Evolutionary conservation across 768 basidiomycete species (phyloP), one percentile per base, ranked within the genome.

Genomic region (Rubroboletus pulcherrimus): DNA sequence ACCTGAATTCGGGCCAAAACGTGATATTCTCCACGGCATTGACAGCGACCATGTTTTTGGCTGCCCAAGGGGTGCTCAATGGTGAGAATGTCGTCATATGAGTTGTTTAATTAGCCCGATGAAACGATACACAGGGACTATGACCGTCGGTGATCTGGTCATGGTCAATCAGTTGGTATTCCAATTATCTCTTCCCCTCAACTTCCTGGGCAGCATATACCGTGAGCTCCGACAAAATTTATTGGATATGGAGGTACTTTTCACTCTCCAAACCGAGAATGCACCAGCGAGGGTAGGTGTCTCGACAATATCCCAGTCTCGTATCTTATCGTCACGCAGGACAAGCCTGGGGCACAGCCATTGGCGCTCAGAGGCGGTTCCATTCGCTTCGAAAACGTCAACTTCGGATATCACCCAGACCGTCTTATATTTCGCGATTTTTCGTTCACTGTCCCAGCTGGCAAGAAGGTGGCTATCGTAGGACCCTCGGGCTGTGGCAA

Each of bases 151-250:
- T 8, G 97, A 99, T 66, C 82, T 99, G 14, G 97, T 99, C 62
- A 98, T 99, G 96, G 89, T 97, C 63, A 99, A 99, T 71, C 96
- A 98, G 67, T 81, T 99, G 26, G 93, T 98, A 34, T 99, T 99
- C 77, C 97, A 99, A 67, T 77, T 99, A 0, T 97, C 94, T 0
- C 75, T 98, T 33, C 97, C 97, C 4, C 84, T 99, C 57, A 98
- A 98, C 73, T 99, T 99, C 74, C 76, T 99, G 56, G 97, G 93
- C 1, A 92, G 94, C 2, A 95, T 99, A 49, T 99, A 99, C 66
- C 91, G 97, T 46, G 97, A 99, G 69, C 83, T 98, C 73, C 79
- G 94, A 40, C 97, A 99, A 67, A 96, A 93, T 68, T 74, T 99
- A 40, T 81, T 99, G 45, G 97, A 99, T 70, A 98, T 99, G 95